Conservation (phyloP, 2,329 filamentous ascomycete species). For the Sporothrix luriei region DNA sequence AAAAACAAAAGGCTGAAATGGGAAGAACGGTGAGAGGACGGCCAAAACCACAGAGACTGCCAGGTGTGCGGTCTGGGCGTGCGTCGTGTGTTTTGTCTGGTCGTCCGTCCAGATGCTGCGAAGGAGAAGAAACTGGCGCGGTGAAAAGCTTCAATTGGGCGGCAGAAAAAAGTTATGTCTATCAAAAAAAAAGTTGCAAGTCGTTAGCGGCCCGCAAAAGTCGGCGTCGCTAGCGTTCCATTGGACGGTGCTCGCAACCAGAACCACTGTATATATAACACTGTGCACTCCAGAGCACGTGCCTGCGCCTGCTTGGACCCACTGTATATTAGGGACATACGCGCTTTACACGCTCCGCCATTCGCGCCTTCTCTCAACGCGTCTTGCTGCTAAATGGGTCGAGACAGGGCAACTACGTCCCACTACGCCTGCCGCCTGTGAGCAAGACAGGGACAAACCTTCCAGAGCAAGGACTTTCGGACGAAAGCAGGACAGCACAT, state of each 20-base stretch:
- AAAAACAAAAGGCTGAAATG: neutral
- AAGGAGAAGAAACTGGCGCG: constrained; percentile 24
- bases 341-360: constrained; percentile 31
- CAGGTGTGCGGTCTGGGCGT: neutral
- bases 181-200: constrained; percentile 33
- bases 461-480: constrained; percentile 14
- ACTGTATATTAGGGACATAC: constrained; percentile 16
- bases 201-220: constrained; percentile 28
- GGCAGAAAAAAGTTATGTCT: constrained; percentile 36
- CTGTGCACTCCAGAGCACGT: constrained; percentile 27
- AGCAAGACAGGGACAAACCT: neutral
- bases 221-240: constrained; percentile 25
- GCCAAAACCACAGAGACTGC: neutral
- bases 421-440: neutral
- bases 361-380: constrained; percentile 31
- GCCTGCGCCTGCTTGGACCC: constrained; percentile 26
- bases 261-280: neutral
- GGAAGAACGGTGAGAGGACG: neutral
- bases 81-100: neutral
- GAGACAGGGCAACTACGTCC: constrained; percentile 30
- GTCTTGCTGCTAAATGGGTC: constrained; percentile 29
- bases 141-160: constrained; percentile 31
- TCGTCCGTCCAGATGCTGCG: neutral
- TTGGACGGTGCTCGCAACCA: neutral
- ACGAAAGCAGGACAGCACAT: neutral